Base-by-base conservation (phyloP, 345 rosid genomes). In the Melaleuca quinquenervia region DNA sequence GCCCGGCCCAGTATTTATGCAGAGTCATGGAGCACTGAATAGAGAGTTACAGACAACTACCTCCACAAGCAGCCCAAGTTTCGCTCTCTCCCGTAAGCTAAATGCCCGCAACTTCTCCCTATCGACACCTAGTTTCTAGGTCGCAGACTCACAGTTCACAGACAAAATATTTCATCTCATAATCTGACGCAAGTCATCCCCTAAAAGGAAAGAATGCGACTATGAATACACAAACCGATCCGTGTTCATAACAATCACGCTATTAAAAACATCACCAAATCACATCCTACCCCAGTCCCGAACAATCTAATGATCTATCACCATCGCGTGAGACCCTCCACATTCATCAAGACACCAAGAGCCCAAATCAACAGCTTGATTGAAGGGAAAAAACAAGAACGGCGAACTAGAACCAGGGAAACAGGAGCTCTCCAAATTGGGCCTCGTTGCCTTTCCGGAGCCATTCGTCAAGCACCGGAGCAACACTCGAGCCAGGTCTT, bases 401-500 rank as follows among this genome's bases (percentile, higher is more conserved):
- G 18, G 5, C 90, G 56, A 83, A 95, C 96, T 96, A 91, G 20
- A 94, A 94, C 24, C 95, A 95, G 36, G 93, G 98, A 86, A 87
- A 75, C 90, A 90, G 92, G 85, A 95, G 92, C 93, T 95, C 98
- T 3, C 88, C 94, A 75, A 94, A 89, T 26, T 89, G 89, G 74
- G 93, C 90, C 45, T 89, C 93, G 83, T 92, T 91, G 41, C 98
- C 98, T 83, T 85, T 32, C 84, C 87, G 89, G 52, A 93, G 90
- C 98, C 98, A 94, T 86, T 84, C 88, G 11, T 96, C 95, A 83
- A 96, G 99, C 91, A 88, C 92, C 21, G 94, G 94, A 44, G 87
- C 88, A 24, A 95, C 86, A 84, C 92, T 92, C 56, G 88, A 86
- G 54, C 88, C 85, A 1, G 93, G 95, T 90, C 84, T 54, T 95